Conservation (phyloP, 2,329 filamentous ascomycete species). For the Podosphaera leucotricha region DNA sequence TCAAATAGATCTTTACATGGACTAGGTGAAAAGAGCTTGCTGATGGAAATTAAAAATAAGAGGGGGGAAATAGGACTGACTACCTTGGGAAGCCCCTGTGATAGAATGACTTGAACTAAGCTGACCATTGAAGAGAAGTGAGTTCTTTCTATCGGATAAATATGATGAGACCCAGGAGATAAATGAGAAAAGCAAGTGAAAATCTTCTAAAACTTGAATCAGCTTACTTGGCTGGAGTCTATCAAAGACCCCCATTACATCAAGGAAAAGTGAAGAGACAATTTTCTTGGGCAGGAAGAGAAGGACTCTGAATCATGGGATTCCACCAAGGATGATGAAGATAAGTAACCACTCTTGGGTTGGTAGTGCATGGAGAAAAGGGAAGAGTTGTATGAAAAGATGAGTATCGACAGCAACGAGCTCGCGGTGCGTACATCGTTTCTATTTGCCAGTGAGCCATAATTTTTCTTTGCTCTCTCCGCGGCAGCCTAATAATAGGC, state of each 20-base stretch:
- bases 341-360: too few relatives aligned
- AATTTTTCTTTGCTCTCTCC: conserved; percentile 2
- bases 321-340: too few relatives aligned
- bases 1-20: not conserved
- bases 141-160: not conserved
- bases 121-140: not conserved
- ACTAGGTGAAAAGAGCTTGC: not conserved
- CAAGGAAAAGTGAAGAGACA: not conserved
- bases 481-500: not conserved
- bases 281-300: too few relatives aligned
- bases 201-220: not conserved
- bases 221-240: not conserved
- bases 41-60: not conserved
- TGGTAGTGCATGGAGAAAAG: too few relatives aligned
- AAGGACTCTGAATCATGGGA: too few relatives aligned
- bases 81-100: not conserved
- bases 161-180: not conserved
- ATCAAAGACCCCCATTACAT: not conserved
- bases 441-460: conserved; percentile 1
- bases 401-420: not conserved
- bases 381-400: not conserved
- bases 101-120: not conserved
- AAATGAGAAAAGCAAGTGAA: not conserved
- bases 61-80: not conserved
- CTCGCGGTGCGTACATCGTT: not conserved